Conservation (phyloP, 2,329 filamentous ascomycete genomes). For the Sclerotinia borealis region DNA sequence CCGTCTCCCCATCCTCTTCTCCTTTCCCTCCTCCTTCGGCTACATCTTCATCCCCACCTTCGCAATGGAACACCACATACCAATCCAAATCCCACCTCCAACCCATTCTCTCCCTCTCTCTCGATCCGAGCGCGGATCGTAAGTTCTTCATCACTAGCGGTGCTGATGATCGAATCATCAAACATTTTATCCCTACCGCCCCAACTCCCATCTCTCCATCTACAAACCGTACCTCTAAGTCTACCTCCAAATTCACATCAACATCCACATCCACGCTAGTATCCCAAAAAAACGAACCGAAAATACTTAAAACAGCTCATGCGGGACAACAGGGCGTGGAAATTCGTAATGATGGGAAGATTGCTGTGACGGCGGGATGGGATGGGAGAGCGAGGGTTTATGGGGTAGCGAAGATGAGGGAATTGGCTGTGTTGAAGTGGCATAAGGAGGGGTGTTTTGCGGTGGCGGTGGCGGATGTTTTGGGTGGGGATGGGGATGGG, state of each 20-base stretch:
- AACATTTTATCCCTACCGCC: constrained; percentile 57
- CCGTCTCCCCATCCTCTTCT: neutral
- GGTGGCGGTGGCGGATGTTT: constrained; percentile 57
- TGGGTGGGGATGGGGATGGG: neutral
- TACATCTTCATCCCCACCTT: neutral
- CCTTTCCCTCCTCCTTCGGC: neutral
- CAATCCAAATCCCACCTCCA: constrained; percentile 67
- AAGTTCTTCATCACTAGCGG: constrained; percentile 71
- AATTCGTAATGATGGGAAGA: constrained; percentile 71
- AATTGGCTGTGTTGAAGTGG: constrained; percentile 91
- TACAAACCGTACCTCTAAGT: too few species aligned
- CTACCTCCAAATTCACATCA: neutral
- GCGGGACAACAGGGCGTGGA: constrained; percentile 78
- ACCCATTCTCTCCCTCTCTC: constrained; percentile 69
- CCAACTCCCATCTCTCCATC: constrained; percentile 22
- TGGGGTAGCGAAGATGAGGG: constrained; percentile 70
- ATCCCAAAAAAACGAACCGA: constrained; percentile 35
- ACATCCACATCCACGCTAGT: neutral
- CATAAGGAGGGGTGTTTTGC: constrained; percentile 85
- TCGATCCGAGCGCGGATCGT: constrained; percentile 45
- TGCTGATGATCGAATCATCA: constrained; percentile 73
- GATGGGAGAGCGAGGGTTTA: constrained; percentile 79
- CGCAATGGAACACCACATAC: constrained; percentile 39
- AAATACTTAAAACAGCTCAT: constrained; percentile 71
- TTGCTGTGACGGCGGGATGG: constrained; percentile 92